Evolutionary conservation across 352 stramenopile species (phyloP).

Genomic region (Phytophthora chlamydospora): DNA sequence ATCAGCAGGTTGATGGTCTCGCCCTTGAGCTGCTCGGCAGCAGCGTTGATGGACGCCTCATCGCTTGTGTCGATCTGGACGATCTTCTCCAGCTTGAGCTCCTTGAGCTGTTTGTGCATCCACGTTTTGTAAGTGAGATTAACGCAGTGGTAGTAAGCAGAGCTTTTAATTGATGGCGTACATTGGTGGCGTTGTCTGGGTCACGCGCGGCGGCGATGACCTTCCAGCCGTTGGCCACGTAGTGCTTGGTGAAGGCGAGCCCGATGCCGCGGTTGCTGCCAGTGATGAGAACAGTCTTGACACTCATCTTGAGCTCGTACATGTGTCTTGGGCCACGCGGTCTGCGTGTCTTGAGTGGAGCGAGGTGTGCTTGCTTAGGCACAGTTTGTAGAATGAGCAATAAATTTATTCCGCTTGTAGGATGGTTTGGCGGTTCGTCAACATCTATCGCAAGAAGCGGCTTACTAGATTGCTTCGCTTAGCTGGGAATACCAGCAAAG

Average conservation of each 20-base stretch:
- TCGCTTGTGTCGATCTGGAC: conserved; percentile 37
- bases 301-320: conserved; percentile 24
- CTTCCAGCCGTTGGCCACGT: conserved; percentile 46
- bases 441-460: too few species aligned
- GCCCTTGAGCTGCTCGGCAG: conserved; percentile 41
- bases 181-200: conserved; percentile 14
- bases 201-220: conserved; percentile 46
- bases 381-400: too few species aligned
- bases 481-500: too few species aligned
- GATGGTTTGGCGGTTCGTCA: too few species aligned
- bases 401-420: too few species aligned
- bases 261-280: conserved; percentile 58
- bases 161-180: too few species aligned
- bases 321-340: too few species aligned
- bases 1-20: conserved; percentile 60
- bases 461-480: too few species aligned
- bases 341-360: neutral
- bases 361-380: conserved; percentile 1
- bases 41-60: conserved; percentile 39
- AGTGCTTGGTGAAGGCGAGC: conserved; percentile 46
- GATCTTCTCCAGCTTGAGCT: conserved; percentile 17
- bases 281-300: conserved; percentile 57
- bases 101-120: conserved; percentile 18
- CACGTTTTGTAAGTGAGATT: too few species aligned
- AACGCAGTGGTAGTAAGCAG: too few species aligned